Evolutionary conservation across 768 basidiomycete genomes (phyloP), one percentile per base, ranked within the genome.

Genomic region (Serendipita sp.): DNA sequence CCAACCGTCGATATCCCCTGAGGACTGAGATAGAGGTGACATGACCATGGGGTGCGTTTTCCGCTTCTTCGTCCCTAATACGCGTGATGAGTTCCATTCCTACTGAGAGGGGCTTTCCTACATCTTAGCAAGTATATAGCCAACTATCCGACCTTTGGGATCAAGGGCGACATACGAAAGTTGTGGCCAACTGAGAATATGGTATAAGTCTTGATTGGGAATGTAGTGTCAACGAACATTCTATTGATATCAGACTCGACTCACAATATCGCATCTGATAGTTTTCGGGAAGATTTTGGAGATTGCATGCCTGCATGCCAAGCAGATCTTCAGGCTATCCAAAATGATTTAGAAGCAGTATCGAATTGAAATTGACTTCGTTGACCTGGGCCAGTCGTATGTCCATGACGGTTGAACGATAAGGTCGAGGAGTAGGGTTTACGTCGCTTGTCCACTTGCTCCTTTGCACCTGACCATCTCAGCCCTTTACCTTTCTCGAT

Each of bases 81-180:
- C 8, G n/a, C 8, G 28, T 11, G 16, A 60, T 60, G 16, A 60
- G 36, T 16, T 11, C 4, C 16, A 51, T 8, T 8, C 8, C 18
- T 18, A 5, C 8, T 18, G n/a, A n/a, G 18, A 28, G 16, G 34
- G 28, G 16, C 4, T 8, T 11, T 60, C 56, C n/a, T 60, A 95
- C 93, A 96, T 95, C 74, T 94, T 94, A 1, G 89, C 91, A n/a
- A 97, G 76, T 41, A 95, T 93, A 73, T 97, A 97, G 35, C 93
- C 93, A 1, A 97, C 91, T 64, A 97, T 86, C 65, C 88, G 79
- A 1, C 92, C 92, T 70, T 89, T 85, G 70, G 84, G 80, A 69
- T 94, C 91, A 70, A 92, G 91, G 0, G 93, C 93, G 3, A 97
- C 91, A 69, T 88, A 95, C 5, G 91, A 94, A 18, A 96, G 80